Base-by-base conservation (phyloP, 2,329 filamentous ascomycete genomes). In the Aureobasidium lini region DNA sequence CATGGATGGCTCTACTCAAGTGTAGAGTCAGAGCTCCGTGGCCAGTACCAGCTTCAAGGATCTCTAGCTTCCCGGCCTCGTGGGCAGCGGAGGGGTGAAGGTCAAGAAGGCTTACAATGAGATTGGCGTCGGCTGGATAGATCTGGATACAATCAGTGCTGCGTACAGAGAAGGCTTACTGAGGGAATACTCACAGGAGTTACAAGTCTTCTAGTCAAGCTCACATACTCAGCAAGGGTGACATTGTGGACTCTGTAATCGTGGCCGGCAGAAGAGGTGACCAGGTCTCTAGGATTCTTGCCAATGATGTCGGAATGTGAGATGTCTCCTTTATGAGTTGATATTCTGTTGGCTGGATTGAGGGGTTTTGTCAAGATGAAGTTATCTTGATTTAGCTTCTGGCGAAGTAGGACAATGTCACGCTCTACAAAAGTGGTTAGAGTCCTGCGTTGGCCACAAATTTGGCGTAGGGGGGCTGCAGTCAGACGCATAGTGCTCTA, bases 21-120 rank as follows among this genome's bases (percentile, higher is more conserved):
- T 92, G 83, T 4, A 94, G 73, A 0, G 89, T 93, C 60, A 94
- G 73, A 36, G 86, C 85, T 60, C 89, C 90, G 77, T 92, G 88
- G n/a, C 89, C 90, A 3, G 89, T 94, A 15, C 90, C 89, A 48
- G 89, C 89, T 72, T 94, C 90, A 56, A 94, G 84, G 46, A 94
- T 88, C 68, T 93, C 87, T 11, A 92, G 71, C 0, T 79, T 81
- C 8, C 76, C 71, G 39, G 65, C 63, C 15, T 65, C 53, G 18
- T 66, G 39, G 53, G 62, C 40, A 13, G 42, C 18, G 59, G 60
- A 59, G 15, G 31, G 10, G 69, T 93, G 85, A 46, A 94, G 78
- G 69, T 94, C 89, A 23, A 95, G 80, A 28, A 92, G 77, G 1
- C 84, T 87, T 39, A 90, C 85, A 56, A 94, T 92, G 34, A 88